Base-by-base conservation (phyloP, 2,329 filamentous ascomycete species). In the Metarhizium brunneum region DNA sequence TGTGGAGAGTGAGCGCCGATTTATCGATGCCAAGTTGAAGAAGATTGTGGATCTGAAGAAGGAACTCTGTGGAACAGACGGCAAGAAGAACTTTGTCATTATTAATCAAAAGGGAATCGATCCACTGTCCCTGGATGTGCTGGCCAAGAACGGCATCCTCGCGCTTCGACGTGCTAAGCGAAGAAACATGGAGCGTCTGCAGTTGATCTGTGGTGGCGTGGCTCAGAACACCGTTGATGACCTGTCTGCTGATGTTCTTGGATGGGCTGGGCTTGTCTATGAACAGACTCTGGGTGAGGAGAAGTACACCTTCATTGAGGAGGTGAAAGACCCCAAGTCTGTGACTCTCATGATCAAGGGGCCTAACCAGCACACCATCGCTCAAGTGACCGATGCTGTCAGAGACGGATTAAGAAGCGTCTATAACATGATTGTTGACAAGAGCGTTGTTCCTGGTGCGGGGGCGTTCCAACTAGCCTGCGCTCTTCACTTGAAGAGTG, bases 81-180 rank as follows among this genome's bases (percentile, higher is more conserved):
- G 86, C 8, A 94, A 90, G 76, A 96, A 97, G 81, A 87, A 88
- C 66, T 99, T 99, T 69, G 94, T 97, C 62, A 86, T 99, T 66
- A 90, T 99, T 74, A 99, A 99, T 79, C 94, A 99, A 75, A 99
- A 99, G 81, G 94, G 94, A 60, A 99, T 99, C 64, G 94, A 99
- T 70, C 94, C 94, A 25, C 79, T 99, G 59, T 96, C 92, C 54
- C 81, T 99, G 62, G 94, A 99, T 66, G 91, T 99, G 13, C 78
- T 99, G 57, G 92, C 94, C 61, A 99, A 99, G 84, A 97, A 99
- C 70, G 92, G 92, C 63, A 99, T 99, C 65, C 84, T 97, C 62
- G 94, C 94, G 54, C 83, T 99, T 59, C 85, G 94, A 66, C 83
- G 94, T 70, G 94, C 94, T 45, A 99, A 99, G 86, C 83, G 94